Evolutionary conservation across 495 filamentous ascomycete species (phyloP).

Genomic region (Pyrenula massariospora): DNA sequence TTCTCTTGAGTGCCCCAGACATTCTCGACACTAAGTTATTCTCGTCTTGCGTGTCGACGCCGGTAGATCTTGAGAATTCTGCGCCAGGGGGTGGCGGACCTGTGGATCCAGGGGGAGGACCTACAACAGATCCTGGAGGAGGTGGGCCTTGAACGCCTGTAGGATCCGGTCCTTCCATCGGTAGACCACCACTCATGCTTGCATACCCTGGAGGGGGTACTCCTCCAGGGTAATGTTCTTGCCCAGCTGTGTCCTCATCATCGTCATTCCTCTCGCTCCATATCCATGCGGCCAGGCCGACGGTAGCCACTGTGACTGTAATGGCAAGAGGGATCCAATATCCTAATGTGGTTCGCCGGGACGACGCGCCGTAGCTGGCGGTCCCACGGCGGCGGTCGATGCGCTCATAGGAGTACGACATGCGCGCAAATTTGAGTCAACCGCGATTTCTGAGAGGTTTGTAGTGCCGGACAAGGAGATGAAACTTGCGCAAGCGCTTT

Average conservation of each 20-base stretch:
- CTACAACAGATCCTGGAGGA: conserved; percentile 22
- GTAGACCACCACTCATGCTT: conserved; percentile 8
- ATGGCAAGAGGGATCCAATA: conserved; percentile 80
- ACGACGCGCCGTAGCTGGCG: conserved; percentile 41
- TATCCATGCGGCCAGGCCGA: conserved; percentile 78
- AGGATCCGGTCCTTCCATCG: conserved; percentile 5
- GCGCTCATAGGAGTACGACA: conserved; percentile 70
- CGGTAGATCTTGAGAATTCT: conserved; percentile 20
- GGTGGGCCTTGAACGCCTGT: conserved; percentile 18
- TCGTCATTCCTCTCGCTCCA: conserved; percentile 77
- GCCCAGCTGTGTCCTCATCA: conserved; percentile 49
- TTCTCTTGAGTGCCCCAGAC: conserved; percentile 72
- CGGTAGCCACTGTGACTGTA: conserved; percentile 74
- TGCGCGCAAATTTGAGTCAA: no score
- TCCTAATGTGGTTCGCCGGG: conserved; percentile 55
- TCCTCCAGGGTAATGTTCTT: conserved; percentile 37
- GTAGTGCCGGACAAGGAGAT: no score
- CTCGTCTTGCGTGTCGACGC: conserved; percentile 29
- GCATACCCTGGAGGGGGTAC: conserved; percentile 27
- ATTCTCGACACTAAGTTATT: conserved; percentile 64
- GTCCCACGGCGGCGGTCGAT: conserved; percentile 44
- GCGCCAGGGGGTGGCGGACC: conserved; percentile 17
- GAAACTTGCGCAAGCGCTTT: no score
- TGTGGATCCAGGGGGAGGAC: conserved; percentile 20
- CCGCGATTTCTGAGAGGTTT: no score